phyloP scores from a whole-genome alignment of 352 stramenopile genomes.

The Ophiocytium majus region DNA sequence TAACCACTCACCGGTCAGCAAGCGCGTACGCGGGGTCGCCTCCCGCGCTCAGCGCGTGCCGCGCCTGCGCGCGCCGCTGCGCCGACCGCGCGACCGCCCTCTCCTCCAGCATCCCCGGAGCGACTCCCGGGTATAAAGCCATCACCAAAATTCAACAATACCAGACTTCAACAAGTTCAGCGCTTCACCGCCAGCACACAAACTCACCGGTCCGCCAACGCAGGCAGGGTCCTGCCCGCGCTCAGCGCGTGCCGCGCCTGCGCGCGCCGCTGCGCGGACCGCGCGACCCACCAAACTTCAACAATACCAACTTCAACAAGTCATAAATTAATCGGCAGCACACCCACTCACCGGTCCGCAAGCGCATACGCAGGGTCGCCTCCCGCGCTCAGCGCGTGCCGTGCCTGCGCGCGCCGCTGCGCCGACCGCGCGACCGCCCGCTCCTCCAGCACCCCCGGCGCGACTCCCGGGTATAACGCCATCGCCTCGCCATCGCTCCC shows the following conservation, averaged over 20 bases:
- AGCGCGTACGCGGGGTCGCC: background rate
- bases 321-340: conserved; percentile 16
- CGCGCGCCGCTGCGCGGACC: conserved; percentile 24
- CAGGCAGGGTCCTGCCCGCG: background rate
- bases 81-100: background rate
- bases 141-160: background rate
- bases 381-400: conserved; percentile 22
- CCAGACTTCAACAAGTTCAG: background rate
- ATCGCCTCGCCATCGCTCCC: background rate
- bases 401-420: conserved; percentile 16
- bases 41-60: too few relatives aligned
- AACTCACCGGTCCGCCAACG: background rate
- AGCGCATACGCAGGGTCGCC: background rate
- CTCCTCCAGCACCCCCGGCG: conserved; percentile 36
- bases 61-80: too few relatives aligned
- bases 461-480: conserved; percentile 13
- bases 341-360: background rate
- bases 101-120: conserved; percentile 34
- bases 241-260: conserved; percentile 25
- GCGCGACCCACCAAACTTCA: conserved; percentile 24
- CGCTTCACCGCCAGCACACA: conserved; percentile 11
- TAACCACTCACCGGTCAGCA: background rate
- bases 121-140: conserved; percentile 28
- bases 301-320: background rate
- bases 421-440: conserved; percentile 33